These are phyloP conservation scores for Tylopilus rubrobrunneus DNA, from an alignment of 768 basidiomycete genomes.

Conservation along the genomic window DNA sequence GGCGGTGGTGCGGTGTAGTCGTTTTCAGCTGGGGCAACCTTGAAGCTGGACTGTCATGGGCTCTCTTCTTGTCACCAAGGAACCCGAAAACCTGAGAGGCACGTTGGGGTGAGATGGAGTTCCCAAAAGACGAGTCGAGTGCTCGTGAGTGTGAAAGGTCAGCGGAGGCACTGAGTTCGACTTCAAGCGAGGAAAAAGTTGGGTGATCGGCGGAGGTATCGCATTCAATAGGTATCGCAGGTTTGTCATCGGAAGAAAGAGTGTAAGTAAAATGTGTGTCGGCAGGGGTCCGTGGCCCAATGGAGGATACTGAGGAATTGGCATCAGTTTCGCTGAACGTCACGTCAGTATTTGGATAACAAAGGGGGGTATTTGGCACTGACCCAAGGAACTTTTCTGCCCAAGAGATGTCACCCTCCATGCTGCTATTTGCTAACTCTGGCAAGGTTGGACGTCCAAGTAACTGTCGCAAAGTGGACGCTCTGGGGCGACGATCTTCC, in stretches of 20 bases:
- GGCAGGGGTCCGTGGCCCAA: conserved; percentile 51
- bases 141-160: conserved; percentile 32
- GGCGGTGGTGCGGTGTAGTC: conserved; percentile 17
- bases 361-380: conserved; percentile 14
- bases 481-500: conserved; percentile 49
- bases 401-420: conserved; percentile 80
- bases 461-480: conserved; percentile 72
- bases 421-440: conserved; percentile 31
- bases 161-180: conserved; percentile 57
- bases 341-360: conserved; percentile 8
- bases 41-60: conserved; percentile 32
- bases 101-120: conserved; percentile 54
- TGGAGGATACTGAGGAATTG: conserved; percentile 43
- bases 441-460: conserved; percentile 49
- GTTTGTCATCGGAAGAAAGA: conserved; percentile 34
- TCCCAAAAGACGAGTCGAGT: conserved; percentile 32
- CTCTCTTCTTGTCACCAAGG: conserved; percentile 48
- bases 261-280: conserved; percentile 37
- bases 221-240: conserved; percentile 43
- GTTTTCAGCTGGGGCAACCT: conserved; percentile 29
- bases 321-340: conserved; percentile 42
- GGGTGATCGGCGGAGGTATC: conserved; percentile 37
- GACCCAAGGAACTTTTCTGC: conserved; percentile 73
- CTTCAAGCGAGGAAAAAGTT: conserved; percentile 70
- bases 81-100: conserved; percentile 78